These are phyloP conservation scores for Suhomyces taliae DNA, from an alignment of 1,139 yeast genomes.

Conservation along the genomic window DNA sequence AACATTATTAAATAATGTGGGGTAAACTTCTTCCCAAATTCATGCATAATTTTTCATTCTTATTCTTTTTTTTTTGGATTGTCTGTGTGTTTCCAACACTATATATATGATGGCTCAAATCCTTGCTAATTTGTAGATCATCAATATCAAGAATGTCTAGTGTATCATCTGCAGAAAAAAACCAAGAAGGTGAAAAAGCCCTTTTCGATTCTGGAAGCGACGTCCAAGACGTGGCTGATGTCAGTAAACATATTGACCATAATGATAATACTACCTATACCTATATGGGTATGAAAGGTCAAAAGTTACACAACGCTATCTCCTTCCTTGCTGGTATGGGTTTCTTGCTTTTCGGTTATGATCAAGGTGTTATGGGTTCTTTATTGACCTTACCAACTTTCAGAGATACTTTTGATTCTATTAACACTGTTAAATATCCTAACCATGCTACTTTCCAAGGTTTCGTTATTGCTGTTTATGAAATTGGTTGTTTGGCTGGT, in stretches of 20 bases:
- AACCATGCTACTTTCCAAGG: conserved; percentile 38
- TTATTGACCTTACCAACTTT: conserved; percentile 41
- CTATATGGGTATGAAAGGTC: conserved; percentile 28
- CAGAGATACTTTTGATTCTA: conserved; percentile 36
- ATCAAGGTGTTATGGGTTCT: conserved; percentile 52
- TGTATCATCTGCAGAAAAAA: neutral
- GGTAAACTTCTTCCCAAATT: neutral
- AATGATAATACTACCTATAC: conserved; percentile 7
- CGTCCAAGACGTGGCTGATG: neutral
- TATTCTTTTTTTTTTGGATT: neutral
- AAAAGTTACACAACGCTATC: conserved; percentile 24
- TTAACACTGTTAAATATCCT: conserved; percentile 28
- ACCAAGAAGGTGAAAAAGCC: neutral
- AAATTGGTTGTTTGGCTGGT: conserved; percentile 36
- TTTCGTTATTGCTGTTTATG: conserved; percentile 38
- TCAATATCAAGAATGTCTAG: neutral
- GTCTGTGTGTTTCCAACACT: neutral
- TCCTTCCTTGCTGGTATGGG: conserved; percentile 33
- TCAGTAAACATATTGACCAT: neutral
- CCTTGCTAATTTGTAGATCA: neutral
- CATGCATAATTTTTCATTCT: too few relatives aligned
- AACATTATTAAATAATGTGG: neutral
- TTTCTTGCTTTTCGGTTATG: conserved; percentile 43
- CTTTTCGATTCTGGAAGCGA: conserved; percentile 1
- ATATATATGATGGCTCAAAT: neutral